phyloP scores from a whole-genome alignment of 257 asterid species.

The Nicotiana paniculata region DNA sequence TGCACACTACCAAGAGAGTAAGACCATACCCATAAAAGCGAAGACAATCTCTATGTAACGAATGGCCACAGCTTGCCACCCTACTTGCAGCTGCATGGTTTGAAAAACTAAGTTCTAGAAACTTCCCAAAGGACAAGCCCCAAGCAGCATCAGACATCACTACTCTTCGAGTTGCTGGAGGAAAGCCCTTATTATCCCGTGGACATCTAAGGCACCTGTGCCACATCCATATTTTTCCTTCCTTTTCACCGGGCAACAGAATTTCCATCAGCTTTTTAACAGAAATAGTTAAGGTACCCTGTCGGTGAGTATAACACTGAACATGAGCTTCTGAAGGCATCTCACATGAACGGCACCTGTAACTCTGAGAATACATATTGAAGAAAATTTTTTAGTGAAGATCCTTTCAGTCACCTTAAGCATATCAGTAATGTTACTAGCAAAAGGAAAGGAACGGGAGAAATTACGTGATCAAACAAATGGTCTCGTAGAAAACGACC shows the following conservation, averaged over 20 bases:
- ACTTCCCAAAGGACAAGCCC: constrained; percentile 97
- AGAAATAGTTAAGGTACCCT: constrained; percentile 89
- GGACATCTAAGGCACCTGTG: constrained; percentile 97
- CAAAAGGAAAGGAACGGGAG: constrained; percentile 15
- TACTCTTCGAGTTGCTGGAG: constrained; percentile 90
- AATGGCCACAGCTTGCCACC: constrained; percentile 99
- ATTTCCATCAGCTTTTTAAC: constrained; percentile 82
- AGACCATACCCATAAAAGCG: constrained; percentile 86
- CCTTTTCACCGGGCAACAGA: constrained; percentile 70
- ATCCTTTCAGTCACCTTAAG: neutral
- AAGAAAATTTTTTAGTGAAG: neutral
- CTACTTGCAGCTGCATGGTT: constrained; percentile 99
- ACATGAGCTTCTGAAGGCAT: constrained; percentile 97
- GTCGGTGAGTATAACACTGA: constrained; percentile 92
- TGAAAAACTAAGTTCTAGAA: constrained; percentile 95
- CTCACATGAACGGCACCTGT: constrained; percentile 77
- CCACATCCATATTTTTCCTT: constrained; percentile 99
- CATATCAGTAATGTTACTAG: neutral
- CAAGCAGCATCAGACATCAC: constrained; percentile 99
- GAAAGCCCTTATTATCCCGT: constrained; percentile 60
- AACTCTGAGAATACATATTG: constrained; percentile 41
- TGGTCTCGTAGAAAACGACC: constrained; percentile 90
- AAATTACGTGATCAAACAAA: constrained; percentile 81
- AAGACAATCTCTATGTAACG: constrained; percentile 92
- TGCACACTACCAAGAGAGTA: constrained; percentile 9